Base-by-base conservation (phyloP, 2,329 filamentous ascomycete species). In the Clonostachys sp. region DNA sequence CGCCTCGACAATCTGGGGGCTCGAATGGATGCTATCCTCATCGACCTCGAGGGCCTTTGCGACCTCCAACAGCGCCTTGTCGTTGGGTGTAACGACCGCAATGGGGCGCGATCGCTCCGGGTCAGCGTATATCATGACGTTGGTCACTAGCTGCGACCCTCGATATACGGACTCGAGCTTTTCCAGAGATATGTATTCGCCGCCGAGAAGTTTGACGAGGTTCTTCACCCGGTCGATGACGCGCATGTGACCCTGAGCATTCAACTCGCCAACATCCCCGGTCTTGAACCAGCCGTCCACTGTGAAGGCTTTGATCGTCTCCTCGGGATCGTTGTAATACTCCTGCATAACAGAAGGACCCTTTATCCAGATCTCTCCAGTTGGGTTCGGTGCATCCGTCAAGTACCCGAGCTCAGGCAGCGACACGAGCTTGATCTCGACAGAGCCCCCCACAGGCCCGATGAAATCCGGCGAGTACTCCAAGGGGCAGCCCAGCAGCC, bases 121-220 rank as follows among this genome's bases (percentile, higher is more conserved):
- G 49, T 89, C 86, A 40, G 89, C 91, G 61, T 94, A 87, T 38
- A 95, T 79, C 74, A 94, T 94, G 62, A 96, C 84, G 70, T 95
- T 95, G 50, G 81, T 80, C 17, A 96, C 89, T 10, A 87, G 80
- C n/a, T 82, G 78, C 9, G 80, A 81, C 41, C 89, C 84, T 51
- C 91, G 86, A 73, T 96, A 97, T 46, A 95, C 77, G 4, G 91
- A 87, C 72, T 97, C 91, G 50, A 97, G 83, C 75, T 91, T 96
- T 74, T 97, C 92, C 5, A 97, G 80, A 18, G 92, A 92, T 65
- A 97, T 95, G 68, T 97, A 97, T 30, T 30, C 24, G 24, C 24
- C 24, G 24, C 24, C 24, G 24, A 30, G 24, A 30, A 30, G 24
- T 39, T 39, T 39, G 36, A 39, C 17, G 14, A 18, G 14, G 36